Conservation (phyloP, 2,329 filamentous ascomycete species). For the Lasiodiplodia citricola region DNA sequence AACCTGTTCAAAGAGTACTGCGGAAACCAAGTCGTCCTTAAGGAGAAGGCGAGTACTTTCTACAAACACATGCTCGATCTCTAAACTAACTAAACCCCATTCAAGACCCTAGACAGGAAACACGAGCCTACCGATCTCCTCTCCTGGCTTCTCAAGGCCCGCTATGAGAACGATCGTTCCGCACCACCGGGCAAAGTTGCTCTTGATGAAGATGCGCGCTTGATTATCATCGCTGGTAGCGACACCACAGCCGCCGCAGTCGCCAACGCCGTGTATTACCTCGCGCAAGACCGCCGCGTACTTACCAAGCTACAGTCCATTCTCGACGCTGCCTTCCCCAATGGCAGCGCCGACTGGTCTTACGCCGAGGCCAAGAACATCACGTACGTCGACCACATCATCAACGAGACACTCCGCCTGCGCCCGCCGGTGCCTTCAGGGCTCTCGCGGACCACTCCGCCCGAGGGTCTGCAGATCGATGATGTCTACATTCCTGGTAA, state of each 20-base stretch:
- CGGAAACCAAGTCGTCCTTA: conserved; percentile 37
- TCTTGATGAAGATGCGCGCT: conserved; percentile 41
- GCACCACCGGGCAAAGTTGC: conserved; percentile 40
- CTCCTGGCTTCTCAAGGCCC: conserved; percentile 49
- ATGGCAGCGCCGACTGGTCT: conserved; percentile 33
- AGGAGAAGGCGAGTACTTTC: conserved; percentile 35
- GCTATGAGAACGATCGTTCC: conserved; percentile 43
- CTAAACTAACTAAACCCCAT: no score
- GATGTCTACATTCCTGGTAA: conserved; percentile 42
- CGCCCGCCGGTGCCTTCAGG: conserved; percentile 48
- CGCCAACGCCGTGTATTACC: conserved; percentile 25
- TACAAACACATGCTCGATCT: not conserved
- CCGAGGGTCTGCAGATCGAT: conserved; percentile 44
- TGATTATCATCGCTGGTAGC: conserved; percentile 39
- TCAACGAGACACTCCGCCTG: conserved; percentile 51
- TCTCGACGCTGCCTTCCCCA: conserved; percentile 36
- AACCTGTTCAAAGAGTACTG: conserved; percentile 39
- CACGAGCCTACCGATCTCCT: conserved; percentile 44
- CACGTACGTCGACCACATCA: conserved; percentile 45
- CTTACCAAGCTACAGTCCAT: conserved; percentile 20
- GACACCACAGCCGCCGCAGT: conserved; percentile 11
- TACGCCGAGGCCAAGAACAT: conserved; percentile 38
- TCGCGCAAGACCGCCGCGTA: conserved; percentile 30
- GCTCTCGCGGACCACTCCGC: conserved; percentile 44
- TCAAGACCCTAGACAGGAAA: conserved; percentile 26